phyloP scores from a whole-genome alignment of 2,329 filamentous ascomycete genomes.

The Xylariaceae sp. region DNA sequence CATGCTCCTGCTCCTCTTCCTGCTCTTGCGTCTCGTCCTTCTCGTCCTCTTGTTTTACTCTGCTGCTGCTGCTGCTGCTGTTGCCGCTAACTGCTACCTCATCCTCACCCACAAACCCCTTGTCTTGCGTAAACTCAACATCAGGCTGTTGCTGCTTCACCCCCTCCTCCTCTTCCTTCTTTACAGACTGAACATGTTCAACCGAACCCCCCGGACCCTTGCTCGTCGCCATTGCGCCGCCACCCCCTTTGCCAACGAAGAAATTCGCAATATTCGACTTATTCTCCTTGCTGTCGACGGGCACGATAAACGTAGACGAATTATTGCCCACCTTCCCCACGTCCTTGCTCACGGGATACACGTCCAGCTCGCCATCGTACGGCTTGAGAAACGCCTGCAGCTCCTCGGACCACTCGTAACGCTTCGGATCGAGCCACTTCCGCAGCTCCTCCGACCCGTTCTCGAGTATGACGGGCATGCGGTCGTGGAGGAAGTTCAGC shows the following conservation, averaged over 20 bases:
- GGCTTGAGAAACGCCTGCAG: constrained; percentile 76
- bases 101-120: background rate
- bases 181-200: no score
- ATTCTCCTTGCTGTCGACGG: constrained; percentile 78
- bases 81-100: no score
- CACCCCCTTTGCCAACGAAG: constrained; percentile 48
- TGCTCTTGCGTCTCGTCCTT: background rate
- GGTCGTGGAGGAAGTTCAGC: constrained; percentile 80
- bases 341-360: constrained; percentile 80
- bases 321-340: constrained; percentile 95
- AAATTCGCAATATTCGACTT: constrained; percentile 94
- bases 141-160: background rate
- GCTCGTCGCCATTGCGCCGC: constrained; percentile 11
- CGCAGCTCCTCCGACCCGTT: constrained; percentile 64
- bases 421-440: constrained; percentile 72
- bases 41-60: background rate
- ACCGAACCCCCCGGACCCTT: constrained; percentile 5
- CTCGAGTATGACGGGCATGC: constrained; percentile 92
- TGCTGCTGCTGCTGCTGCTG: background rate
- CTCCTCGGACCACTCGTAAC: constrained; percentile 68
- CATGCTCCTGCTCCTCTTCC: constrained; percentile 1
- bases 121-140: background rate
- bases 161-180: background rate
- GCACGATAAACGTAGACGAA: constrained; percentile 75
- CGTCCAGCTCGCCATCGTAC: constrained; percentile 71